Percentiles rank a stretch among this genome's conserved stretches.
These are phyloP conservation scores for Seminavis robusta DNA, from an alignment of 108 stramenopile genomes.

Conservation along the genomic window DNA sequence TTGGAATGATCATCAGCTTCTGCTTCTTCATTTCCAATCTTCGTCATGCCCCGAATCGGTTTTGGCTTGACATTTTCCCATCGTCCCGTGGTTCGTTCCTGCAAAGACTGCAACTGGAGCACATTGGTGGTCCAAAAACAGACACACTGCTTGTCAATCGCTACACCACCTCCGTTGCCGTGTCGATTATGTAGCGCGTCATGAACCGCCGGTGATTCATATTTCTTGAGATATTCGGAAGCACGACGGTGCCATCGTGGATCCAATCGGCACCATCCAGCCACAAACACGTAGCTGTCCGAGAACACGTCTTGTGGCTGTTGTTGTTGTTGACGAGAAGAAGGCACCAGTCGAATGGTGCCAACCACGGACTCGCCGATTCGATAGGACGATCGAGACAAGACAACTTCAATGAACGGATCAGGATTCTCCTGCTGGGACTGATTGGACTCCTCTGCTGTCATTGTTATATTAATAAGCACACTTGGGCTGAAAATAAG, in stretches of 20 bases:
- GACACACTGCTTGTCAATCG: conserved; percentile 24
- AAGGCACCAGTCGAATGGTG: conserved; percentile 25
- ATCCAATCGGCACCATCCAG: conserved; percentile 46
- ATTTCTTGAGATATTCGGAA: conserved; percentile 24
- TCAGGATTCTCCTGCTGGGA: too few species aligned
- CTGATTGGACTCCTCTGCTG: too few species aligned
- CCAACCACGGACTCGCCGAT: conserved; percentile 42
- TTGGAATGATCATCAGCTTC: too few species aligned
- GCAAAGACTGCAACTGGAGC: conserved; percentile 27
- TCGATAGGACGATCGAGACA: conserved; percentile 39
- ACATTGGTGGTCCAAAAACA: conserved; percentile 59
- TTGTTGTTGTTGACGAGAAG: neutral
- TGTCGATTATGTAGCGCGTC: neutral
- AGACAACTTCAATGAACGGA: conserved; percentile 32
- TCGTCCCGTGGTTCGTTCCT: conserved; percentile 23
- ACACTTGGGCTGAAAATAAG: too few species aligned
- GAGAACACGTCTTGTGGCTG: conserved; percentile 15
- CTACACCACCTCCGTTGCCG: neutral
- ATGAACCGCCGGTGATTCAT: conserved; percentile 21
- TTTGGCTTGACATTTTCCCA: conserved; percentile 19
- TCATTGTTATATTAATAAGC: too few species aligned
- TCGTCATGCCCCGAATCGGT: neutral
- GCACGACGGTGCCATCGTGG: conserved; percentile 48
- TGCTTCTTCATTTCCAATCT: neutral
- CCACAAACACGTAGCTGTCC: conserved; percentile 21